phyloP scores from a whole-genome alignment of 768 basidiomycete species.

The Agrocybe pediades region DNA sequence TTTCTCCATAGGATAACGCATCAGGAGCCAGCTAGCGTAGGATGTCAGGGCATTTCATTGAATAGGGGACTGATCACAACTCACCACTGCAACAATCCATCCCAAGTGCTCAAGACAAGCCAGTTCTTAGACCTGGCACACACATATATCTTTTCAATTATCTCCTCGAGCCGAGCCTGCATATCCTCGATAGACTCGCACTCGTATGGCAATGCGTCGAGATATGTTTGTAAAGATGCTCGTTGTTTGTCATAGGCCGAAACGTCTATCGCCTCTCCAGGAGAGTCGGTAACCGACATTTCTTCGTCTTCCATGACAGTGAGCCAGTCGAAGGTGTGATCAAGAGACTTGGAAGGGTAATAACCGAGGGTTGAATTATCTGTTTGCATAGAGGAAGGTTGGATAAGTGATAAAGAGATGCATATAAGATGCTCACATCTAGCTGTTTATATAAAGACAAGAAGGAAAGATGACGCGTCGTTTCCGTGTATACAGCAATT shows the following conservation, averaged over 20 bases:
- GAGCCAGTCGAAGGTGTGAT: slow-evolving; percentile 6
- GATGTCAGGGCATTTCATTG: no score
- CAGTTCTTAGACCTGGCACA: slow-evolving; percentile 79
- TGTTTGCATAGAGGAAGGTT: slow-evolving; percentile 4
- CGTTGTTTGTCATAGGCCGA: slow-evolving; percentile 58
- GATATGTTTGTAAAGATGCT: slow-evolving; percentile 63
- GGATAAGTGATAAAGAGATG: slow-evolving; percentile 5
- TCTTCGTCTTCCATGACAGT: slow-evolving; percentile 62
- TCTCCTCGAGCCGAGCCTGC: slow-evolving; percentile 66
- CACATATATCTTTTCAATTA: slow-evolving; percentile 67
- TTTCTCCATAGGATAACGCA: slow-evolving; percentile 78
- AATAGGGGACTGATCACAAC: no score
- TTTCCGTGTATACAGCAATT: slow-evolving; percentile 14
- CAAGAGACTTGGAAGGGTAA: slow-evolving; percentile 12
- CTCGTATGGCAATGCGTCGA: slow-evolving; percentile 70
- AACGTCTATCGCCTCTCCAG: slow-evolving; percentile 37
- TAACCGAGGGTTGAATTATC: slow-evolving; percentile 3
- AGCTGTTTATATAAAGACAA: slow-evolving; percentile 3
- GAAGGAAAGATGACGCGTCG: slow-evolving; percentile 26
- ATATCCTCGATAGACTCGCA: slow-evolving; percentile 74
- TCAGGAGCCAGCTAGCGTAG: slow-evolving; percentile 67
- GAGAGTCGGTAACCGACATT: slow-evolving; percentile 41
- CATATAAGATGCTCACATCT: slow-evolving; percentile 5
- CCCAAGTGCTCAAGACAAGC: slow-evolving; percentile 75
- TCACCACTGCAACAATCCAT: slow-evolving; percentile 78